Evolutionary conservation across 129 eudicot genomes (phyloP), one percentile per base, ranked within the genome.

Genomic region (Helianthus tuberosus): DNA sequence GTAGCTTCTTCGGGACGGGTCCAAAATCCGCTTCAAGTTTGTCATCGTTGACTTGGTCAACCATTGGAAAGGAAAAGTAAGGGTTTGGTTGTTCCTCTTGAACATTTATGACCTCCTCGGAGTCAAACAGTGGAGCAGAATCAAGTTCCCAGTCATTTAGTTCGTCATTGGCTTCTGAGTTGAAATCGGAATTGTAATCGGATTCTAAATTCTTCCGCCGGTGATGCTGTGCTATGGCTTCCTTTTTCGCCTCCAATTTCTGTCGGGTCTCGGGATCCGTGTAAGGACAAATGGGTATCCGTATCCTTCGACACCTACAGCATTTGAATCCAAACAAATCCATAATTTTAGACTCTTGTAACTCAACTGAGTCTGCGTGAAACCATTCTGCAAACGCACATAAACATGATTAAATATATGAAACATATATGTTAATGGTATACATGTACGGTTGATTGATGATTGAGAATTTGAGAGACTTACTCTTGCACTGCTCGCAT

Each of bases 321-420:
- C 99, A 95, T 76, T 91, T 95, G 71, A 85, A 95, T 52, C 99
- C 97, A 14, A 36, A 54, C 80, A 95, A 55, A 11, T 81, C 82
- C 69, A 79, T 49, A 10, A 95, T 38, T 69, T 79, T 76, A 5
- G 96, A 87, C 78, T 95, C 99, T 17, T 84, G 69, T 62, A 95
- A 85, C 68, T 84, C 96, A 39, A 91, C 84, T 0, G 99, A 85
- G 5, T 89, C 97, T 11, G 97, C 97, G 82, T 95, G 99, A 74
- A 67, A 86, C 99, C 99, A 95, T 13, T 76, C 99, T 95, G 94
- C 80, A 80, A 79, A 58, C 36, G 20, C 46, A 61, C 20, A 61
- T 61, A 29, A 61, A 61, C 66, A 61, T 61, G 5, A 59, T 61
- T 61, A 61, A 61, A 61, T 13, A 20, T 61, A 32, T 12, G 10